These are phyloP conservation scores for Paraphaeosphaeria minitans DNA, from an alignment of 2,329 filamentous ascomycete genomes.

Conservation along the genomic window DNA sequence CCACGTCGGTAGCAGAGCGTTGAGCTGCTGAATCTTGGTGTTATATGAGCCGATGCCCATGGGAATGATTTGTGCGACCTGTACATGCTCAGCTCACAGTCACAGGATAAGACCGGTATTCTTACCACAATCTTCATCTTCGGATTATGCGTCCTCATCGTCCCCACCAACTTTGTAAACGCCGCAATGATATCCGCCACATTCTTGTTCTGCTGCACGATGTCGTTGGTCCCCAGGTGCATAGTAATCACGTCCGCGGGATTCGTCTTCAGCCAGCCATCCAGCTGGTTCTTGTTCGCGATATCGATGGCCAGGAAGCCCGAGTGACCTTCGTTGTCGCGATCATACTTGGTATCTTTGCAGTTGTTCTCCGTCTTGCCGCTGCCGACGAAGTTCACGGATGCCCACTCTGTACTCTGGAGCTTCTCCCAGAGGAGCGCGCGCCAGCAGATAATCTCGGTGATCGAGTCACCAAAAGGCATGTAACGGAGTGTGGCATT, in stretches of 20 bases:
- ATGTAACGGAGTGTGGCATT: conserved; percentile 40
- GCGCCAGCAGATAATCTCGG: conserved; percentile 53
- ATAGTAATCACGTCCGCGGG: conserved; percentile 54
- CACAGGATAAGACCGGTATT: no score
- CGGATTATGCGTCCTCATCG: conserved; percentile 49
- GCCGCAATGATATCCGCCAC: conserved; percentile 48
- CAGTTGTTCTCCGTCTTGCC: conserved; percentile 41
- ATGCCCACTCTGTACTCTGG: conserved; percentile 46
- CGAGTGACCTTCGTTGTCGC: conserved; percentile 53
- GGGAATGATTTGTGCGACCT: conserved; percentile 53
- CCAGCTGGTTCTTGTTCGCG: conserved; percentile 50
- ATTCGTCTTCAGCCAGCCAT: conserved; percentile 51
- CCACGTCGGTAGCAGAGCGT: conserved; percentile 48
- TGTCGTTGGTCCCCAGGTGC: conserved; percentile 54
- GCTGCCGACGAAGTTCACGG: conserved; percentile 48
- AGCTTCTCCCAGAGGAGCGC: conserved; percentile 51
- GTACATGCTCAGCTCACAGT: background rate
- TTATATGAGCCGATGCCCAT: conserved; percentile 40
- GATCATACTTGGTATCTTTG: conserved; percentile 48
- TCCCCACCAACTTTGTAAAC: conserved; percentile 47
- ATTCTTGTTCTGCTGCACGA: conserved; percentile 49
- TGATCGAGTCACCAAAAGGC: conserved; percentile 55
- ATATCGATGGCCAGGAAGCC: conserved; percentile 54
- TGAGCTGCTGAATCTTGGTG: conserved; percentile 46
- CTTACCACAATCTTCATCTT: conserved; percentile 51